phyloP scores from a whole-genome alignment of 345 rosid species.

The Triadica sebifera region DNA sequence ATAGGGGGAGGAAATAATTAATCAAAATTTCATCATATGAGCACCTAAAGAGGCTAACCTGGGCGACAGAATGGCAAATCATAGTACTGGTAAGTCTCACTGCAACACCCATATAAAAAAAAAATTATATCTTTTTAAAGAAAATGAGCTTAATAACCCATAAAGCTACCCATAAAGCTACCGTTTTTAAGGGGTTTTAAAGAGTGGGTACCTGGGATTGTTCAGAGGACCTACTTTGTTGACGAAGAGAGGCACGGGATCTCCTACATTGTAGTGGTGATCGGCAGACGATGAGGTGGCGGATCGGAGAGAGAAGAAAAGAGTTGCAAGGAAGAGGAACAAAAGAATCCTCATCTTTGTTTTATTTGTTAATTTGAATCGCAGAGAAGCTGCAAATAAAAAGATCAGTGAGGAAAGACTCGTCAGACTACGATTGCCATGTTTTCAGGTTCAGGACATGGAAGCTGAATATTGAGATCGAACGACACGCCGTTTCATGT shows the following conservation, averaged over 20 bases:
- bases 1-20: not conserved
- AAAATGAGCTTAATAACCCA: not conserved
- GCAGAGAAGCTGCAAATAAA: not conserved
- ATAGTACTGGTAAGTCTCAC: conserved; percentile 78
- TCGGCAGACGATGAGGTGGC: conserved; percentile 30
- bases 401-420: not conserved
- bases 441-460: not conserved
- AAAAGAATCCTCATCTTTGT: conserved; percentile 5
- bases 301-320: conserved; percentile 22
- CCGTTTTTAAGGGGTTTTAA: not conserved
- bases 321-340: conserved; percentile 5
- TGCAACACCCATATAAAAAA: conserved; percentile 33
- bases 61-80: conserved; percentile 76
- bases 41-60: conserved; percentile 55
- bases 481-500: not conserved
- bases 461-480: not conserved
- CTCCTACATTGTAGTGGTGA: conserved; percentile 61
- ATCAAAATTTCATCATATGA: not conserved
- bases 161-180: not conserved
- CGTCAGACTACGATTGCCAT: not conserved
- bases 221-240: conserved; percentile 76
- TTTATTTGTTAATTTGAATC: not conserved
- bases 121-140: not conserved
- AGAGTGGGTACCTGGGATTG: conserved; percentile 60
- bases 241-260: conserved; percentile 66